Conservation (phyloP, 2,329 filamentous ascomycete genomes). For the Neofusicoccum umdonicola region DNA sequence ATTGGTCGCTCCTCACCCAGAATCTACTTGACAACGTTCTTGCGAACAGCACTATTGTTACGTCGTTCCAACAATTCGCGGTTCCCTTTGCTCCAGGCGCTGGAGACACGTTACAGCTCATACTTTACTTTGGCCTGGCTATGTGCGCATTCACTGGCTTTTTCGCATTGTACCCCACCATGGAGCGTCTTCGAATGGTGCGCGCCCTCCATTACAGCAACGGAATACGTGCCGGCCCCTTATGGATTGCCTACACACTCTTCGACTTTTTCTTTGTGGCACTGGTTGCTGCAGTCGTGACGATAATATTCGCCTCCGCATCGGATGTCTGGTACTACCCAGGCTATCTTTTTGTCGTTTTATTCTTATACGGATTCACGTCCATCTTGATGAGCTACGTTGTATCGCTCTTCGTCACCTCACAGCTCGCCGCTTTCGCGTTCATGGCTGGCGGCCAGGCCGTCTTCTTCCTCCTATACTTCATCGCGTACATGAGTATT, state of each 20-base stretch:
- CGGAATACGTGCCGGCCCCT: constrained; percentile 74
- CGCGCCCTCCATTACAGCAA: constrained; percentile 88
- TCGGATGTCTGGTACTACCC: constrained; percentile 72
- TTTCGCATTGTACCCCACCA: constrained; percentile 84
- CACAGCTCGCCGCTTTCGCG: constrained; percentile 80
- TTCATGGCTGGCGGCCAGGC: constrained; percentile 77
- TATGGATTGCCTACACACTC: constrained; percentile 78
- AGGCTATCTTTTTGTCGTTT: constrained; percentile 77
- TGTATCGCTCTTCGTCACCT: constrained; percentile 74
- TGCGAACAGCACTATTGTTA: constrained; percentile 66
- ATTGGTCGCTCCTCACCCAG: constrained; percentile 71
- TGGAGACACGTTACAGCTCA: constrained; percentile 73
- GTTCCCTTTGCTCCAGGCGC: constrained; percentile 66
- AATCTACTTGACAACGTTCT: constrained; percentile 85
- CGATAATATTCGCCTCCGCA: constrained; percentile 65
- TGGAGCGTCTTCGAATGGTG: constrained; percentile 75
- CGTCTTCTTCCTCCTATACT: constrained; percentile 47
- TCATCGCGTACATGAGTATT: constrained; percentile 53
- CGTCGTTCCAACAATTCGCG: constrained; percentile 73
- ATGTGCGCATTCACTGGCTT: constrained; percentile 79
- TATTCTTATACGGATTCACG: constrained; percentile 77
- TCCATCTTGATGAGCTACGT: constrained; percentile 76
- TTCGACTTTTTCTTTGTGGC: constrained; percentile 81
- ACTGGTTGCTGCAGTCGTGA: constrained; percentile 62
- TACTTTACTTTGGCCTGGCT: constrained; percentile 78